Conservation (phyloP, 768 basidiomycete species). For the Rubroboletus satanas region DNA sequence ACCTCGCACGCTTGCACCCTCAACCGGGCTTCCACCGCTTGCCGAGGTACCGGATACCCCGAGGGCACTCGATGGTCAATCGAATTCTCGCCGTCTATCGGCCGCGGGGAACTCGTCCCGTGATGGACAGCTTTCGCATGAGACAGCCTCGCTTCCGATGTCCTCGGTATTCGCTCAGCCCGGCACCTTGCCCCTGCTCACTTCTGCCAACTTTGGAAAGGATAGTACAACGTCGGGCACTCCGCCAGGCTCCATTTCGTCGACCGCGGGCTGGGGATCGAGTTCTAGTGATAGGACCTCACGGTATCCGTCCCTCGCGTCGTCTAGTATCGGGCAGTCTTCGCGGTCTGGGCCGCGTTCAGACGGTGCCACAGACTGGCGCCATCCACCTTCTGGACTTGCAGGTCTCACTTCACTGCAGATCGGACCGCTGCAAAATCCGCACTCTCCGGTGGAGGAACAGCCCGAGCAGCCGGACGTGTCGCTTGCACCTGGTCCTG, state of each 20-base stretch:
- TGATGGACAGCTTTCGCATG: constrained; percentile 9
- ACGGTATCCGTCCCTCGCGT: constrained; percentile 28
- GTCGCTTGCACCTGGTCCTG: neutral
- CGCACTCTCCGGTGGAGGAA: constrained; percentile 21
- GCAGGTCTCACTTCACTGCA: constrained; percentile 14
- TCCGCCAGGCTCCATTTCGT: constrained; percentile 14
- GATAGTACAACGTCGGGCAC: constrained; percentile 10
- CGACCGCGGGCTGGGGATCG: constrained; percentile 12
- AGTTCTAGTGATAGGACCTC: constrained; percentile 16
- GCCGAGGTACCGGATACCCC: constrained; percentile 14
- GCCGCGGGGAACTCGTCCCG: constrained; percentile 5
- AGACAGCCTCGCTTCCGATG: constrained; percentile 4
- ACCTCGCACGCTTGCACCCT: neutral
- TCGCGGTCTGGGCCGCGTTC: constrained; percentile 7
- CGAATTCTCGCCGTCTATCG: neutral
- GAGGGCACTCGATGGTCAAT: neutral
- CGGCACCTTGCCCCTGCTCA: constrained; percentile 18
- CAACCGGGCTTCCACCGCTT: constrained; percentile 16
- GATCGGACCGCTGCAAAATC: constrained; percentile 15
- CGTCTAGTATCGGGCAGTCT: constrained; percentile 14
- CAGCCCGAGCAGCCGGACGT: neutral
- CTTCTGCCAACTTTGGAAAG: constrained; percentile 28
- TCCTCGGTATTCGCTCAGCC: constrained; percentile 4
- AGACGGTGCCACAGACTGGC: constrained; percentile 23
- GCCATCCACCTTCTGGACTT: constrained; percentile 24